These are phyloP conservation scores for Alloteropsis semialata DNA, from an alignment of 176 grass and related monocot species.

Conservation along the genomic window DNA sequence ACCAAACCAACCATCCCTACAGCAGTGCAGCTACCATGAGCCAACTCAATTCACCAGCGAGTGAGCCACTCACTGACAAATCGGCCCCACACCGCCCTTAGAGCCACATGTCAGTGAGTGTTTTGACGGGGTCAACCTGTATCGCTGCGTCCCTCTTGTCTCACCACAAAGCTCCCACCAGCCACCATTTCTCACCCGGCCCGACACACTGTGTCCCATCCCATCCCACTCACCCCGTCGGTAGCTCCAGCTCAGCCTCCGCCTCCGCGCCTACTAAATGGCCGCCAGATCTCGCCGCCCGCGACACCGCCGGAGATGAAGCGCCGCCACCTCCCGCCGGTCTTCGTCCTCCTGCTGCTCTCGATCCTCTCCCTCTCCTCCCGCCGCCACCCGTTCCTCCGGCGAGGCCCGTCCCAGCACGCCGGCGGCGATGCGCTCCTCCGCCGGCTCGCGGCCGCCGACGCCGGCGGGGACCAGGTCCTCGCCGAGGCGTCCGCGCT, in stretches of 20 bases:
- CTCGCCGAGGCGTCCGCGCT: not conserved
- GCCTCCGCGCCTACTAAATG: not conserved
- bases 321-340: constrained; percentile 3
- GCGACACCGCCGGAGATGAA: constrained; percentile 14
- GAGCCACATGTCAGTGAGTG: not conserved
- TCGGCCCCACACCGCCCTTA: too few species aligned
- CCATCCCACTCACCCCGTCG: not conserved
- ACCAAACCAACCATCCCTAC: too few species aligned
- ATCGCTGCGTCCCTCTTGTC: not conserved
- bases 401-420: not conserved
- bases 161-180: too few species aligned
- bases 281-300: constrained; percentile 1
- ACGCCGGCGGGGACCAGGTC: not conserved
- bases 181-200: not conserved
- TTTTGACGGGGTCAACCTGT: not conserved
- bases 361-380: constrained; percentile 23
- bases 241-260: not conserved
- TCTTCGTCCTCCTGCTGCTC: constrained; percentile 6
- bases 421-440: not conserved
- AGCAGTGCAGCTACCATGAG: too few species aligned
- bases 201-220: not conserved
- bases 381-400: not conserved
- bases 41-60: too few species aligned
- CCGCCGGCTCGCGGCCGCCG: constrained; percentile 10
- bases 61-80: too few species aligned